Conservation (phyloP, 2,329 filamentous ascomycete species). For the Neofusicoccum cordaticola region DNA sequence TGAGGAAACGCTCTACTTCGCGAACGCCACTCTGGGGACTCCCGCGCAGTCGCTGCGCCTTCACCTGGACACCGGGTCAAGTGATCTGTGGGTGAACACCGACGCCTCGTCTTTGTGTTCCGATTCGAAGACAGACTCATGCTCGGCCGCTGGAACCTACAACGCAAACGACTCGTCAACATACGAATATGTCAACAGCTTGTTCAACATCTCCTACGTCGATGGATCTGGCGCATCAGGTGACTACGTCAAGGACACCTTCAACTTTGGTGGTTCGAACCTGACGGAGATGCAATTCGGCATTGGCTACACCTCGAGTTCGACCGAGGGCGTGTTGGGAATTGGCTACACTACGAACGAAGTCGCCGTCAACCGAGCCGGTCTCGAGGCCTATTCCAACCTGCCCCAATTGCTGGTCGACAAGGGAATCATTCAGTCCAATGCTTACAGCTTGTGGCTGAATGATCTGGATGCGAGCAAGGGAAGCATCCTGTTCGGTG, state of each 20-base stretch:
- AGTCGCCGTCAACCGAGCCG: conserved; percentile 62
- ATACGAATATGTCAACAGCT: conserved; percentile 67
- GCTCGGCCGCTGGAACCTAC: conserved; percentile 65
- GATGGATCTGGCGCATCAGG: conserved; percentile 75
- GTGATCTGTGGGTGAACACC: conserved; percentile 66
- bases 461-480: conserved; percentile 59
- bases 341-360: conserved; percentile 82
- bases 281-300: conserved; percentile 66
- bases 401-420: conserved; percentile 63
- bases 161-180: conserved; percentile 69
- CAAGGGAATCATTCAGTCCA: conserved; percentile 60
- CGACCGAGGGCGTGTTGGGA: conserved; percentile 71
- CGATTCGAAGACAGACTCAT: conserved; percentile 46
- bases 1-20: conserved; percentile 59
- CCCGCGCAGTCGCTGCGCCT: conserved; percentile 54
- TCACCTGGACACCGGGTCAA: conserved; percentile 62
- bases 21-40: conserved; percentile 57
- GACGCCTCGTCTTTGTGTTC: conserved; percentile 60
- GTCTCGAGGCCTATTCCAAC: conserved; percentile 53
- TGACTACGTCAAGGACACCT: conserved; percentile 75
- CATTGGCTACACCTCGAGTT: conserved; percentile 63
- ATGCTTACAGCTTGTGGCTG: conserved; percentile 68
- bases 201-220: conserved; percentile 85
- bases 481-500: conserved; percentile 74
- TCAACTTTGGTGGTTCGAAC: conserved; percentile 57